Conservation (phyloP, 768 basidiomycete genomes). For the Rhizopogon vinicolor region DNA sequence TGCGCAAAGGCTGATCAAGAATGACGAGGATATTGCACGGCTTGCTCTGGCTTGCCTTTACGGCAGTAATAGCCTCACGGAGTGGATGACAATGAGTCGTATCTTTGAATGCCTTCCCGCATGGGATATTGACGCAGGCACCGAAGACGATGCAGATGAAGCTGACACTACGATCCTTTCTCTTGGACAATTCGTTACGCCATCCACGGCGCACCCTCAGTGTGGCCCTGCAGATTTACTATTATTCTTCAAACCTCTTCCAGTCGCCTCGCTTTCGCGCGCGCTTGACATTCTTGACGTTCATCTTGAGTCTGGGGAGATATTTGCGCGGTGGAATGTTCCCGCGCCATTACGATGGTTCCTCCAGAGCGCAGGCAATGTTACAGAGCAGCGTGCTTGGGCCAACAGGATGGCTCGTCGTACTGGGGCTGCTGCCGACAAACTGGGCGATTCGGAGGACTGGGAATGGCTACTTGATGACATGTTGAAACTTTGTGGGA, state of each 20-base stretch:
- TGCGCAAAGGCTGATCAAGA: constrained; percentile 67
- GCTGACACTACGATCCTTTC: constrained; percentile 81
- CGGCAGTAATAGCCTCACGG: constrained; percentile 63
- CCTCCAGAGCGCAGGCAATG: constrained; percentile 66
- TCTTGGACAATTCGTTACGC: constrained; percentile 74
- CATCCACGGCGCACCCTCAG: constrained; percentile 54
- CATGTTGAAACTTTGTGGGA: constrained; percentile 76
- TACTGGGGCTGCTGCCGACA: constrained; percentile 50
- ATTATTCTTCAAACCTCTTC: constrained; percentile 78
- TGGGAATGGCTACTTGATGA: constrained; percentile 90
- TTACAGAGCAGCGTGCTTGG: constrained; percentile 71
- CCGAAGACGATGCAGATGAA: constrained; percentile 63
- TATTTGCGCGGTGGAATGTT: constrained; percentile 83
- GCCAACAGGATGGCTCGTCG: constrained; percentile 83
- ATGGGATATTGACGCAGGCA: constrained; percentile 63
- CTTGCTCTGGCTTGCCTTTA: constrained; percentile 88
- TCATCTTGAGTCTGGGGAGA: constrained; percentile 92
- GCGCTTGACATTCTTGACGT: constrained; percentile 90
- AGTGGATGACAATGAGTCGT: constrained; percentile 82
- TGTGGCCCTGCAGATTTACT: constrained; percentile 68
- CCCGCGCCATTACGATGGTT: constrained; percentile 88
- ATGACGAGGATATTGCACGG: constrained; percentile 81
- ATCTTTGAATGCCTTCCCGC: constrained; percentile 97
- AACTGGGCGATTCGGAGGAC: constrained; percentile 58
- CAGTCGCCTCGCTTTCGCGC: constrained; percentile 67